Conservation (phyloP, 108 stramenopile species). For the Seminavis robusta region DNA sequence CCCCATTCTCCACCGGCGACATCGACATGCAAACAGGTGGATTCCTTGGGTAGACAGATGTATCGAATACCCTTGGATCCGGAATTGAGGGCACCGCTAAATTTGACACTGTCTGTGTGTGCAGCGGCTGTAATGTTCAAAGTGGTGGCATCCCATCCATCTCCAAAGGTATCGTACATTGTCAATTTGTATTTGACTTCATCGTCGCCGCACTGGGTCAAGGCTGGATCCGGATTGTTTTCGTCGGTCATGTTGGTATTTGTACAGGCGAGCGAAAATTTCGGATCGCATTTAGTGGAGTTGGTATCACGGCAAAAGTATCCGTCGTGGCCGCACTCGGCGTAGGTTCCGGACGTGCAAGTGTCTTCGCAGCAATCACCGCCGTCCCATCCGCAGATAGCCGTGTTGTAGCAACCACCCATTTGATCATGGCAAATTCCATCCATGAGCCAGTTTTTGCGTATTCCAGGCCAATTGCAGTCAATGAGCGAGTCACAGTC, state of each 20-base stretch:
- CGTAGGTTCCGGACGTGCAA: conserved; percentile 33
- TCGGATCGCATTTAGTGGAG: conserved; percentile 51
- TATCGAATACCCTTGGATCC: conserved; percentile 69
- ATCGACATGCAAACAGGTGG: conserved; percentile 69
- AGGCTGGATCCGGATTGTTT: conserved; percentile 13
- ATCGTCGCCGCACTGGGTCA: conserved; percentile 24
- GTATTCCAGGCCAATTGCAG: conserved; percentile 82
- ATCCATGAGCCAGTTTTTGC: conserved; percentile 72
- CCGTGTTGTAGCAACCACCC: conserved; percentile 88
- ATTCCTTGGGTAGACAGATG: conserved; percentile 64
- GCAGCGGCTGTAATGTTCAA: conserved; percentile 32
- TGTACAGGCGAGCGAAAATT: conserved; percentile 44
- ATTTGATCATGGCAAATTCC: conserved; percentile 81
- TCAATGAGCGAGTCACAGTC: conserved; percentile 68
- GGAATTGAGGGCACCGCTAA: conserved; percentile 56
- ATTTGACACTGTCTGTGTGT: conserved; percentile 21
- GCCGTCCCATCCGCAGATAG: conserved; percentile 77
- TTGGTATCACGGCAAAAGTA: conserved; percentile 81
- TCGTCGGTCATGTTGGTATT: conserved; percentile 20
- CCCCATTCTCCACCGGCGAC: conserved; percentile 82
- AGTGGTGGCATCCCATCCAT: conserved; percentile 82
- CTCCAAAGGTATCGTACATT: conserved; percentile 82
- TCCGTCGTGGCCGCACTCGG: conserved; percentile 79
- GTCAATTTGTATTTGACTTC: conserved; percentile 55
- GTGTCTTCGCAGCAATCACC: conserved; percentile 91